A percentile compares a stretch with the other conserved stretches of the same genome.
phyloP scores from a whole-genome alignment of 2,329 filamentous ascomycete genomes.

The Trichophyton schoenleinii region DNA sequence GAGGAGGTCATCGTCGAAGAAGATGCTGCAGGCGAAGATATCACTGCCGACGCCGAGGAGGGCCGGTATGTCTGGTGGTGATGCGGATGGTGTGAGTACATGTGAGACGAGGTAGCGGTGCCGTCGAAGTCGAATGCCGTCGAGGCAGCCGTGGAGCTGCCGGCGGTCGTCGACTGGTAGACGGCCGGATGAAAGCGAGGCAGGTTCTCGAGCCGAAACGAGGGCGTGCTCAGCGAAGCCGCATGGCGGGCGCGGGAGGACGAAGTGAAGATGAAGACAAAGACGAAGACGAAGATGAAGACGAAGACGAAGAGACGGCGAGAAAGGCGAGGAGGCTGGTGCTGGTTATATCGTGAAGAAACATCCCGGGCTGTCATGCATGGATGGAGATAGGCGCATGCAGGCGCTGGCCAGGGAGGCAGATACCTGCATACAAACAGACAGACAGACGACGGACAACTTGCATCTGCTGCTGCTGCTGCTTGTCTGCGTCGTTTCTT shows the following conservation, averaged over 20 bases:
- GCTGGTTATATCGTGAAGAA: neutral
- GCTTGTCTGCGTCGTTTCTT: neutral
- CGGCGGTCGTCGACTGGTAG: conserved; percentile 24
- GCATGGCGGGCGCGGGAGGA: conserved; percentile 7
- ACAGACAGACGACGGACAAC: neutral
- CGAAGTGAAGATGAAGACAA: neutral
- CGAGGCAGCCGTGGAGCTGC: conserved; percentile 14
- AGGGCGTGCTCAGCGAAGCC: conserved; percentile 9
- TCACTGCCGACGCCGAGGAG: conserved; percentile 9
- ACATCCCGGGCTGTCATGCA: neutral
- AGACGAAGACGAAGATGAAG: neutral
- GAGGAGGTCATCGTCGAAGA: conserved; percentile 16
- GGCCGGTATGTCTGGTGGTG: conserved; percentile 12
- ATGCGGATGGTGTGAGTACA: conserved; percentile 9
- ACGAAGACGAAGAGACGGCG: neutral
- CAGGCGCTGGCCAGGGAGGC: too few species aligned
- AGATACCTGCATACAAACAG: neutral
- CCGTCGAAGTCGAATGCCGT: neutral
- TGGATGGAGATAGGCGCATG: neutral
- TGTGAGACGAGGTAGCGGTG: conserved; percentile 13
- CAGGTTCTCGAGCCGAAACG: conserved; percentile 27
- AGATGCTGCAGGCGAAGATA: conserved; percentile 4
- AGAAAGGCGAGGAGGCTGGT: neutral
- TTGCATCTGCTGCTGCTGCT: neutral
- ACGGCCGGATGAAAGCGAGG: conserved; percentile 37